Conservation (phyloP, 2,329 filamentous ascomycete species). For the Immersiporthe knoxdaviesiana region DNA sequence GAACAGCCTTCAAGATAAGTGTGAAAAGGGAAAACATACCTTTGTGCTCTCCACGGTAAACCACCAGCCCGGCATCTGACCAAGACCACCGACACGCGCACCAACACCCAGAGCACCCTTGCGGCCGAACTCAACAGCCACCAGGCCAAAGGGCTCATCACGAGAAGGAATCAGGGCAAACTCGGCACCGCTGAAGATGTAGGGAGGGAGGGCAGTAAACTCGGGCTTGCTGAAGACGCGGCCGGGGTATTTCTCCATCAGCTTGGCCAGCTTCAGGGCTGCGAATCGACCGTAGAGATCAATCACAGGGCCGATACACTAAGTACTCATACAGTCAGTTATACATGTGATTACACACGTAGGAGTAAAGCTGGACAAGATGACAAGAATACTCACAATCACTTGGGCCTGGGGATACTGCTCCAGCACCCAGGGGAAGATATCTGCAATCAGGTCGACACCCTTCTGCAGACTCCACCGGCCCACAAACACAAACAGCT, state of each 20-base stretch:
- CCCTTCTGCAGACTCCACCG: constrained; percentile 73
- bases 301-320: constrained; percentile 63
- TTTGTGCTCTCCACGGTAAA: constrained; percentile 68
- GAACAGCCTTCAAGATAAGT: no score
- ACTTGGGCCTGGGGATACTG: constrained; percentile 61
- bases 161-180: constrained; percentile 72
- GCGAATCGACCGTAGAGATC: constrained; percentile 70
- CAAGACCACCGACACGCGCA: constrained; percentile 65
- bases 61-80: constrained; percentile 73
- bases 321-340: background rate
- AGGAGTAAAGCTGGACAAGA: no score
- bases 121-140: constrained; percentile 69
- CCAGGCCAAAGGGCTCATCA: constrained; percentile 70
- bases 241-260: constrained; percentile 68
- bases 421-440: constrained; percentile 64
- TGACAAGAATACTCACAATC: constrained; percentile 41
- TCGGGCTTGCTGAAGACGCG: constrained; percentile 69
- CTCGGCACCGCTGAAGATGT: constrained; percentile 69
- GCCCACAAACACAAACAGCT: constrained; percentile 70
- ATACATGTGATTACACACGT: no score
- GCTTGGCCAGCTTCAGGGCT: constrained; percentile 62
- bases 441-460: constrained; percentile 66
- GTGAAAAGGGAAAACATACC: constrained; percentile 41
- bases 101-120: constrained; percentile 69
- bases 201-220: constrained; percentile 67